A percentile compares a stretch with the other conserved stretches of the same genome.
These are phyloP conservation scores for Persicaria maculosa DNA, from an alignment of 148 eudicot species.

Conservation along the genomic window DNA sequence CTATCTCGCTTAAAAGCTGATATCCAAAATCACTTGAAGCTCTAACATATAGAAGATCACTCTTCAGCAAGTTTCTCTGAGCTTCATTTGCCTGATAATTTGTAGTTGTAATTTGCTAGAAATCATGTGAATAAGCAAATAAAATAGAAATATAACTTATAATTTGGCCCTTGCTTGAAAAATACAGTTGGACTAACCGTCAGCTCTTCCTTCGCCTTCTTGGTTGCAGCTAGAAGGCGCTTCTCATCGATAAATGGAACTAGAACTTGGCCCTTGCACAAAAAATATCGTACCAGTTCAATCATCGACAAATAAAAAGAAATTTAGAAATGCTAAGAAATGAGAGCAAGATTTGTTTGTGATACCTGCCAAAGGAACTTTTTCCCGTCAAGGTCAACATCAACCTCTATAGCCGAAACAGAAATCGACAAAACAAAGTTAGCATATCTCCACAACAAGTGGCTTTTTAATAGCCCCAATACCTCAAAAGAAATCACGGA, in stretches of 20 bases:
- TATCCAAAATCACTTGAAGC: background rate
- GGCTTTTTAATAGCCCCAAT: background rate
- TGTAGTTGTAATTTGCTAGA: background rate
- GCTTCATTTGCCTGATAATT: background rate
- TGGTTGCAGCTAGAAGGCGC: conserved; percentile 22
- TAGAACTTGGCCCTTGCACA: conserved; percentile 24
- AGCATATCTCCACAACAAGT: background rate
- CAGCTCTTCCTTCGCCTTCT: conserved; percentile 15
- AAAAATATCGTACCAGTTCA: background rate
- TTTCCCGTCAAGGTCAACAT: conserved; percentile 53
- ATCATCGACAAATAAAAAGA: too few relatives aligned
- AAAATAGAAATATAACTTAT: background rate
- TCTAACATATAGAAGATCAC: background rate
- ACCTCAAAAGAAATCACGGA: background rate
- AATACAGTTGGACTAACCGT: background rate
- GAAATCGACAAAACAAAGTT: background rate
- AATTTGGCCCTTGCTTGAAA: too few relatives aligned
- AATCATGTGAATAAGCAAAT: background rate
- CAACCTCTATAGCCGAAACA: conserved; percentile 30
- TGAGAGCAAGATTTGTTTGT: background rate
- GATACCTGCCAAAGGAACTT: conserved; percentile 56
- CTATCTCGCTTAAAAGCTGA: background rate
- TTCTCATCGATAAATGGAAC: conserved; percentile 41
- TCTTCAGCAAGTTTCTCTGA: background rate
- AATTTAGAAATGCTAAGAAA: too few relatives aligned